Evolutionary conservation across 768 basidiomycete species (phyloP), one percentile per base, ranked within the genome.

Genomic region (Cystofilobasidium capitatum): DNA sequence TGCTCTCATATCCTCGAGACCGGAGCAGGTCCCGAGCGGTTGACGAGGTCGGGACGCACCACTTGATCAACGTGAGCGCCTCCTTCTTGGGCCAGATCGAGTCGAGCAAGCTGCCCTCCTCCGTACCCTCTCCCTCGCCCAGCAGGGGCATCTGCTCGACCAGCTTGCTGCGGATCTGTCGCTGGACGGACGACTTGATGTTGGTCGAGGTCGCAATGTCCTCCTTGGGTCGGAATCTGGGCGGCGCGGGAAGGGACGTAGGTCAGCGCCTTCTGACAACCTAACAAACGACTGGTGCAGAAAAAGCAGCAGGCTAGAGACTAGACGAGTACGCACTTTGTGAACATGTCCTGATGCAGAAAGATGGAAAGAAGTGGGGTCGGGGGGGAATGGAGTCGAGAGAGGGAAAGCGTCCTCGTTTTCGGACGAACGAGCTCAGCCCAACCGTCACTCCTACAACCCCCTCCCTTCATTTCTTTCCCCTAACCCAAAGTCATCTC

Each of bases 1-100:
- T n/a, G n/a, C n/a, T n/a, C n/a, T n/a, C 16, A 29, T 22, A 58
- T 58, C 13, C 14, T 24, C 13, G 26, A 31, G 29, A 57, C 12
- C 12, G 26, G 54, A 22, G 22, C 35, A 58, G 20, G 9, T n/a
- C 20, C 57, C 20, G 24, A 29, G 22, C 3, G 42, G 37, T 20
- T 31, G 26, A 39, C 12, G 13, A 31, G 26, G 17, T 40, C 8
- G 40, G 29, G 20, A 75, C 79, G 60, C 29, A 92, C 94, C 96
- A 98, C 81, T 98, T 98, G 69, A 92, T 89, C 73, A 88, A 87
- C 6, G 88, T 86, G 57, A 97, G 81, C 2, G 86, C 82, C 81
- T 97, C 94, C 81, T 98, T 99, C 88, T 98, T 99, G 3, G 93
- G 91, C 96, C 96, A 99, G 61, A 99, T 83, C 72, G 83, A 83